Evolutionary conservation across 352 stramenopile genomes (phyloP).

Genomic region (Globisporangium lucens): DNA sequence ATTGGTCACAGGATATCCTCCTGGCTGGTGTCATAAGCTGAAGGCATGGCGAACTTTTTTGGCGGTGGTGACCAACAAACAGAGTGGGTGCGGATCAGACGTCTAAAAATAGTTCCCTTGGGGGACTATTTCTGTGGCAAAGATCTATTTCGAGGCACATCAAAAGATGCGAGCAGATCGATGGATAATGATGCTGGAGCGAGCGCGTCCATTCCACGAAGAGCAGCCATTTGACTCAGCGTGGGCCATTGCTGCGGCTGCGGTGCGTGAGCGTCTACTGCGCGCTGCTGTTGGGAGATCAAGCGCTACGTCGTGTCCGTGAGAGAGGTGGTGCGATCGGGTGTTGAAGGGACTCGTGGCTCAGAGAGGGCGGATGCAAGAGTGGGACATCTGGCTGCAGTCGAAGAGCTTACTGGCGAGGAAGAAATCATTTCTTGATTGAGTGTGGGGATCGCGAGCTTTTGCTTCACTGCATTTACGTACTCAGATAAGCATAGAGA

Average conservation of each 20-base stretch:
- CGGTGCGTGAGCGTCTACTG: not conserved
- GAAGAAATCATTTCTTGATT: not conserved
- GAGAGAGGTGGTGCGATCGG: not conserved
- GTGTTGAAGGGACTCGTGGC: not conserved
- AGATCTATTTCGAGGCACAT: not conserved
- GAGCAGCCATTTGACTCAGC: not conserved
- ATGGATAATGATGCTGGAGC: not conserved
- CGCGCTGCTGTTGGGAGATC: not conserved
- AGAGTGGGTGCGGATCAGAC: not conserved
- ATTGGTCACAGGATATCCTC: not conserved
- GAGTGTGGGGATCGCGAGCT: not conserved
- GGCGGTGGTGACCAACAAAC: not conserved
- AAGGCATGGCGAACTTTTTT: not conserved
- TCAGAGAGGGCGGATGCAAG: not conserved
- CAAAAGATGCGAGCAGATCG: not conserved
- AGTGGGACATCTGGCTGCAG: not conserved
- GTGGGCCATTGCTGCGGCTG: not conserved
- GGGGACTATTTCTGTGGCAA: not conserved
- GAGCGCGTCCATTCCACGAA: not conserved
- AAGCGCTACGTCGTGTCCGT: not conserved
- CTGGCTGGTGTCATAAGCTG: not conserved
- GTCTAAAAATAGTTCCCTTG: not conserved
- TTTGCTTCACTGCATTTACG: not conserved
- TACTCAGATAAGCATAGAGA: not conserved
- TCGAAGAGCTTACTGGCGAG: not conserved